Evolutionary conservation across 192 early-diverging fungal species (phyloP).

Genomic region (Linnemannia schmuckeri): DNA sequence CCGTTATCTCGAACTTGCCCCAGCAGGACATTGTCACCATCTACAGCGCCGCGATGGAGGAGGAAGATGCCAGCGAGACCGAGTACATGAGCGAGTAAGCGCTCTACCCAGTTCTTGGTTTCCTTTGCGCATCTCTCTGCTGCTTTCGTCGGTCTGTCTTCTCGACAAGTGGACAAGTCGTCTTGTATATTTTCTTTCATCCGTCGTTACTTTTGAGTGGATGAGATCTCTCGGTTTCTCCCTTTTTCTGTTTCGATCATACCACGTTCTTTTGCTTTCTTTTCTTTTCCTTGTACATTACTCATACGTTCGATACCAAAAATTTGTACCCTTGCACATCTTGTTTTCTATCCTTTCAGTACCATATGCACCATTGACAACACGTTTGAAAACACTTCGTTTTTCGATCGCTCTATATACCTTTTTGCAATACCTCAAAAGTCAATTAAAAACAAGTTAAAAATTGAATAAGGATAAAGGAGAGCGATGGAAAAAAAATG

Average conservation of each 20-base stretch:
- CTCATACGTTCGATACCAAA: slow-evolving; percentile 6
- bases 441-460: slow-evolving; percentile 9
- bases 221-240: neutral
- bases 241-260: neutral
- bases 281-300: neutral
- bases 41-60: slow-evolving; percentile 31
- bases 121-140: neutral
- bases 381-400: neutral
- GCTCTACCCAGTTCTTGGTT: neutral
- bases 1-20: slow-evolving; percentile 32
- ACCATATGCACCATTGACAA: neutral
- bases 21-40: slow-evolving; percentile 33
- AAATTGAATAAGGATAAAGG: neutral
- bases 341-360: neutral
- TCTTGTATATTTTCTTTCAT: slow-evolving; percentile 2
- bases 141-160: neutral
- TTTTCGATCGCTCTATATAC: neutral
- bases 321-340: slow-evolving; percentile 3
- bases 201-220: neutral
- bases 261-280: neutral
- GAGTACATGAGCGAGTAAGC: slow-evolving; percentile 50
- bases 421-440: neutral
- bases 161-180: neutral
- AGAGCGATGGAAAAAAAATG: neutral
- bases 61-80: slow-evolving; percentile 20